phyloP scores from a whole-genome alignment of 192 early-diverging fungal species.

The Rhizoclosmatium sp. region DNA sequence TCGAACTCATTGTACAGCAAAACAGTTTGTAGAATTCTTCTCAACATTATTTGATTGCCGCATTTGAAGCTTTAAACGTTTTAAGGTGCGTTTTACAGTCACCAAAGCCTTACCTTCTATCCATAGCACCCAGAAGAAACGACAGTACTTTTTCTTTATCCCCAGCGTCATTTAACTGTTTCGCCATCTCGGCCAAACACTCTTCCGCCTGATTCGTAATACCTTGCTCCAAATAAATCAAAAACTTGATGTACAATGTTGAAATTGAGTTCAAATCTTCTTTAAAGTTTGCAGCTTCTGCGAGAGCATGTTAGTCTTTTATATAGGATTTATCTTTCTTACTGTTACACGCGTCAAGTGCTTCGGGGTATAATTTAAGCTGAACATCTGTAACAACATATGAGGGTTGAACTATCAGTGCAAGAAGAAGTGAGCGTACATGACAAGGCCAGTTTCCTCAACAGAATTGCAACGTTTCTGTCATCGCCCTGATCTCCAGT shows the following conservation, averaged over 20 bases:
- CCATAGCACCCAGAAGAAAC: constrained; percentile 31
- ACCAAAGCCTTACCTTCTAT: constrained; percentile 15
- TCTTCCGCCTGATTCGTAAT: not conserved
- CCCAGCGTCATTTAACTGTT: not conserved
- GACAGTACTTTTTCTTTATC: constrained; percentile 4
- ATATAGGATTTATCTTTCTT: too few relatives aligned
- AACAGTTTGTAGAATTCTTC: constrained; percentile 6
- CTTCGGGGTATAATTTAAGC: constrained; percentile 15
- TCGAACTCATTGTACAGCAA: constrained; percentile 2
- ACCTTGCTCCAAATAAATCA: constrained; percentile 29
- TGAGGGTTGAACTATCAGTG: not conserved
- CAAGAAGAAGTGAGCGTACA: not conserved
- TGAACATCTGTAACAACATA: constrained; percentile 14
- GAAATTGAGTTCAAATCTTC: constrained; percentile 11
- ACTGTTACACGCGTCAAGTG: constrained; percentile 8
- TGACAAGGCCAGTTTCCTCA: constrained; percentile 24
- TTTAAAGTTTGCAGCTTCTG: not conserved
- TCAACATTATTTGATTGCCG: constrained; percentile 25
- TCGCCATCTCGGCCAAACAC: constrained; percentile 12
- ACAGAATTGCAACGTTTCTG: constrained; percentile 8
- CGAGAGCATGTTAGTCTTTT: not conserved
- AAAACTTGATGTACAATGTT: constrained; percentile 21
- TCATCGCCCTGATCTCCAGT: constrained; percentile 19
- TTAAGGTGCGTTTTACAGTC: not conserved
- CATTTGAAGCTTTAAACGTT: constrained; percentile 18